These are phyloP conservation scores for Jaminaea rosea DNA, from an alignment of 1,284 basidiomycete species.

Conservation along the genomic window DNA sequence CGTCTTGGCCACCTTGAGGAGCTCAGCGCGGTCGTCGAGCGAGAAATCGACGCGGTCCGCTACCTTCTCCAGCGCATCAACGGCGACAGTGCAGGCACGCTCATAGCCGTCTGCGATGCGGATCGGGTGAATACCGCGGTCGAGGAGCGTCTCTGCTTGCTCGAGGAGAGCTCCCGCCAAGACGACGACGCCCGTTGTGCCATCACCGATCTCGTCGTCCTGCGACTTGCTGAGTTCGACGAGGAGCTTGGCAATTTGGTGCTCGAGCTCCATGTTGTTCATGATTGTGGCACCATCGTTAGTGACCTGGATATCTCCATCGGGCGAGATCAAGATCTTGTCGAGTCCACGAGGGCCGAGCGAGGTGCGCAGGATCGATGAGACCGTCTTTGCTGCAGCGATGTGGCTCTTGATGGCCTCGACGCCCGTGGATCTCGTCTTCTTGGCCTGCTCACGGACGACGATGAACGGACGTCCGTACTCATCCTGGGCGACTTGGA, in stretches of 20 bases:
- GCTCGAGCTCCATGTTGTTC: constrained; percentile 65
- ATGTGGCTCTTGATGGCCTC: constrained; percentile 75
- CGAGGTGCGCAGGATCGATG: constrained; percentile 90
- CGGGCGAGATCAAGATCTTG: constrained; percentile 96
- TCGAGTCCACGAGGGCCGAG: constrained; percentile 92
- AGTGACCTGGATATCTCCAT: constrained; percentile 97
- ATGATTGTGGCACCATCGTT: constrained; percentile 75
- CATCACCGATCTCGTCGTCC: constrained; percentile 98
- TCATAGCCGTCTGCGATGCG: constrained; percentile 98
- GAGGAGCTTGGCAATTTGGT: constrained; percentile 94
- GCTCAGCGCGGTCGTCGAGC: constrained; percentile 68
- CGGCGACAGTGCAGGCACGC: constrained; percentile 78
- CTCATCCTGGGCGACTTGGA: constrained; percentile 52
- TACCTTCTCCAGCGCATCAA: constrained; percentile 79
- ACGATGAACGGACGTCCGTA: constrained; percentile 97
- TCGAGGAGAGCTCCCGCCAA: constrained; percentile 91
- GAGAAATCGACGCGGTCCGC: constrained; percentile 86
- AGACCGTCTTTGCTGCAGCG: constrained; percentile 76
- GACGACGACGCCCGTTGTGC: constrained; percentile 96
- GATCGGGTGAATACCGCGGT: constrained; percentile 94
- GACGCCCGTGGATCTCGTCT: constrained; percentile 84
- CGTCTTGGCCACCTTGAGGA: constrained; percentile 79
- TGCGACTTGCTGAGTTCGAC: constrained; percentile 95
- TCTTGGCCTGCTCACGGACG: constrained; percentile 85
- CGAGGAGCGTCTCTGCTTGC: constrained; percentile 72